A percentile compares a stretch with the other conserved stretches of the same genome.
Conservation (phyloP, 1,284 basidiomycete genomes). For the Heterobasidion annosum region DNA sequence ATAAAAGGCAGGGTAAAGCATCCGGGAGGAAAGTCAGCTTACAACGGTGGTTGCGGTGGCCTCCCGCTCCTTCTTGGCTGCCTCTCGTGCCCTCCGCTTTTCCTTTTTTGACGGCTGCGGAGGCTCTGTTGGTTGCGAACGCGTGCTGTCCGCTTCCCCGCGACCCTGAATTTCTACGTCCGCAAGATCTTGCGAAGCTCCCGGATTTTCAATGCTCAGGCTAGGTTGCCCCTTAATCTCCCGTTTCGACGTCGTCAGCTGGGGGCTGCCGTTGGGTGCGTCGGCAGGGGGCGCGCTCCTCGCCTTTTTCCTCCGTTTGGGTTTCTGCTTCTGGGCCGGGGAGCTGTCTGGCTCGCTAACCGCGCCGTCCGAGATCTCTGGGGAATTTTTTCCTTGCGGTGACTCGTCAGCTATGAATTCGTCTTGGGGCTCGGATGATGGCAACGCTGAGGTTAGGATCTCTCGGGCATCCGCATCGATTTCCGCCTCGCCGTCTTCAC, state of each 20-base stretch:
- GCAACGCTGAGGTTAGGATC: background rate
- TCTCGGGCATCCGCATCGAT: background rate
- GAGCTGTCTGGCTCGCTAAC: background rate
- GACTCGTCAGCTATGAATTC: background rate
- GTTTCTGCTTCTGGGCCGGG: background rate
- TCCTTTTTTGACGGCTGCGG: slow-evolving; percentile 70
- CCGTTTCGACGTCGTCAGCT: background rate
- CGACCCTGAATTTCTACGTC: background rate
- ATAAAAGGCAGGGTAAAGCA: background rate
- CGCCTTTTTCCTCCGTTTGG: background rate
- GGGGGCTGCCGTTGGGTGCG: too few species aligned
- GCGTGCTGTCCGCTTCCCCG: background rate
- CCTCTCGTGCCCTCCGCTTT: slow-evolving; percentile 71
- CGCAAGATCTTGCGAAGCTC: background rate
- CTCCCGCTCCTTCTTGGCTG: slow-evolving; percentile 57
- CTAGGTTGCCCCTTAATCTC: background rate
- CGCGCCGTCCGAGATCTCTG: background rate
- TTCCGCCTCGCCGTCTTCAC: background rate
- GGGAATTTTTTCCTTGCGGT: background rate
- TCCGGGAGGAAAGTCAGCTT: slow-evolving; percentile 3
- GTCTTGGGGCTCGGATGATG: background rate
- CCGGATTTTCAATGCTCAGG: background rate
- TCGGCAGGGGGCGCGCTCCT: background rate
- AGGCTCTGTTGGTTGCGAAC: background rate
- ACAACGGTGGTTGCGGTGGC: slow-evolving; percentile 18